Base-by-base conservation (phyloP, 352 stramenopile genomes). In the Pythium folliculosum region DNA sequence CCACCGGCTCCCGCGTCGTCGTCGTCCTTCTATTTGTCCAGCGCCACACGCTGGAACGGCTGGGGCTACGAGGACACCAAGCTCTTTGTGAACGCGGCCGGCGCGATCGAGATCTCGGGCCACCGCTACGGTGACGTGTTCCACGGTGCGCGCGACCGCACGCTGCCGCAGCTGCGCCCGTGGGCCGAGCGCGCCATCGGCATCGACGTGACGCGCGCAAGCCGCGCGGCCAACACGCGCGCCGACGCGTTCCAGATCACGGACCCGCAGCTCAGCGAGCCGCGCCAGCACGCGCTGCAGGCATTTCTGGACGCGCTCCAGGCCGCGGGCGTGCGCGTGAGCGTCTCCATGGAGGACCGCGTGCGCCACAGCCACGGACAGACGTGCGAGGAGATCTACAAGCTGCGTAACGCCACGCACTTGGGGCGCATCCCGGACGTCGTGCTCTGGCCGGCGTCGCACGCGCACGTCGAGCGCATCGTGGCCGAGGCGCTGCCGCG, bases 381-480 rank as follows among this genome's bases (percentile, higher is more conserved):
- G 67, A 91, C 84, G 2, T 92, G 84, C 61, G 81, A 89, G 37
- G 82, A 92, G 59, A 76, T 92, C 37, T 92, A 82, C 60, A 64
- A 70, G 40, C 67, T 92, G 27, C 80, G 84, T 21, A 72, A 89
- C 37, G 54, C 71, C 6, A 64, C 60, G 1, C 49, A 81, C 9
- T 68, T 89, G 3, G 76, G 78, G 9, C 80, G 93, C 40, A 72
- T 97, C 45, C 94, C 94, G 3, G 96, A 99, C 73, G 85, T 77
- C 21, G 93, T 99, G 35, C 81, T 98, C 51, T 98, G 91, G 89
- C 90, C 92, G 5, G 66, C 64, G 16, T 88, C 63, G 23, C 84
- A 98, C 67, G 71, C 79, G 13, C 84, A 98, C 70, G 83, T 98
- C 19, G 74, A 92, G 51, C 43, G 44, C 5, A 63, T 99, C n/a